Evolutionary conservation across 768 basidiomycete genomes (phyloP).

Genomic region (Omphalotus guepiniiformis): DNA sequence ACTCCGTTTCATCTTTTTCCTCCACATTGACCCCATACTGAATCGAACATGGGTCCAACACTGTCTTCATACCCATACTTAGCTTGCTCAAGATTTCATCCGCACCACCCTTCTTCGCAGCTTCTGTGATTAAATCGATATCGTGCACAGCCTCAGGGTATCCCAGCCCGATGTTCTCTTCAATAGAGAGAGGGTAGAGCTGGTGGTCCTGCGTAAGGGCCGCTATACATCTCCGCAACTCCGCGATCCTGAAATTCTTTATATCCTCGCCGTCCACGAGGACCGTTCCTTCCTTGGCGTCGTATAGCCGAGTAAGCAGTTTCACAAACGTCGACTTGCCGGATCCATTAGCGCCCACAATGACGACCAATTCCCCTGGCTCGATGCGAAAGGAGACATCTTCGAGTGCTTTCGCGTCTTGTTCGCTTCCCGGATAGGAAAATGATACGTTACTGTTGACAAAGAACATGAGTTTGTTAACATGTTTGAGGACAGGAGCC

Average conservation of each 20-base stretch:
- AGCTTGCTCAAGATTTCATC: slow-evolving; percentile 15
- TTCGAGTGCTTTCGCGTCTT: slow-evolving; percentile 28
- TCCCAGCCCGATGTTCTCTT: slow-evolving; percentile 37
- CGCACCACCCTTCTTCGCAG: slow-evolving; percentile 28
- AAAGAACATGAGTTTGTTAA: neutral
- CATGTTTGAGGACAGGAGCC: too few relatives aligned
- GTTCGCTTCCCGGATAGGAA: slow-evolving; percentile 43
- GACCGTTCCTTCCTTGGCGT: slow-evolving; percentile 38
- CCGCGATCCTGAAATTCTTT: slow-evolving; percentile 29
- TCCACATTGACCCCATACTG: slow-evolving; percentile 10
- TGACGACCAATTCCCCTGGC: slow-evolving; percentile 45
- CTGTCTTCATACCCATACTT: slow-evolving; percentile 12
- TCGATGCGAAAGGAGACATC: slow-evolving; percentile 40
- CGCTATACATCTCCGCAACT: slow-evolving; percentile 41
- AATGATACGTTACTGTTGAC: slow-evolving; percentile 46
- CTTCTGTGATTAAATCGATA: slow-evolving; percentile 19
- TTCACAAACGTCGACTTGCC: slow-evolving; percentile 53
- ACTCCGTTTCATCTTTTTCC: neutral
- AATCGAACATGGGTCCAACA: slow-evolving; percentile 13
- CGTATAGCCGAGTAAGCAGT: slow-evolving; percentile 45
- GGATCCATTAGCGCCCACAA: slow-evolving; percentile 57
- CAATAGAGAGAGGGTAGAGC: slow-evolving; percentile 44
- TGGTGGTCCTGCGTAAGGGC: slow-evolving; percentile 47
- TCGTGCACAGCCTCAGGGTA: slow-evolving; percentile 14
- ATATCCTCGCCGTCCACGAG: slow-evolving; percentile 40